These are phyloP conservation scores for Leccinum subspadiceum DNA, from an alignment of 1,284 basidiomycete species.

Conservation along the genomic window DNA sequence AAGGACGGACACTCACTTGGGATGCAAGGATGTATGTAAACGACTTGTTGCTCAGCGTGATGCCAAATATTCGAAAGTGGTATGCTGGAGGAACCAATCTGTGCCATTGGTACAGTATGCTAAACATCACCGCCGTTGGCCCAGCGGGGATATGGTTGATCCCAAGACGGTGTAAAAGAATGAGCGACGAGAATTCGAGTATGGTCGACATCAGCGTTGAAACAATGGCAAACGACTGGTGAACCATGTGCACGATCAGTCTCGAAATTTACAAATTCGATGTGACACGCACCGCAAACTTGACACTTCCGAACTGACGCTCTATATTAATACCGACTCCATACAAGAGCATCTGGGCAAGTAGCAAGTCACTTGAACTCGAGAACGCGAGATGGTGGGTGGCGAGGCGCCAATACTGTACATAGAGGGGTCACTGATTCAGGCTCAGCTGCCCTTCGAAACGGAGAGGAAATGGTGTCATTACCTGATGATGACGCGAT, in stretches of 20 bases:
- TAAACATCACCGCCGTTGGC: conserved; percentile 69
- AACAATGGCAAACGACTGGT: conserved; percentile 73
- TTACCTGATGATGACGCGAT: conserved; percentile 67
- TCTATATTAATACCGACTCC: conserved; percentile 75
- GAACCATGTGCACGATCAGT: conserved; percentile 3
- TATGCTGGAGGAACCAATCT: conserved; percentile 77
- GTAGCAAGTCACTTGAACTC: conserved; percentile 82
- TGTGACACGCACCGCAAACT: conserved; percentile 73
- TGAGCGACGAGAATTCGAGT: conserved; percentile 60
- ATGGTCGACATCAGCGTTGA: conserved; percentile 65
- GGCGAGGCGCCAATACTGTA: conserved; percentile 82
- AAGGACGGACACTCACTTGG: conserved; percentile 46
- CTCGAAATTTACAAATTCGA: neutral
- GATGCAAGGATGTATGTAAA: conserved; percentile 66
- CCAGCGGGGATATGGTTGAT: conserved; percentile 77
- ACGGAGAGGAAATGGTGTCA: conserved; percentile 1
- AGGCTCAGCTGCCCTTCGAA: conserved; percentile 22
- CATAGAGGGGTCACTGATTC: conserved; percentile 17
- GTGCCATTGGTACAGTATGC: conserved; percentile 78
- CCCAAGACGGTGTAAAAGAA: conserved; percentile 61
- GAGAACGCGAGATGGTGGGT: conserved; percentile 77
- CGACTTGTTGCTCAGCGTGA: conserved; percentile 75
- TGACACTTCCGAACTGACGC: conserved; percentile 81
- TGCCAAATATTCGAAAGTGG: conserved; percentile 70
- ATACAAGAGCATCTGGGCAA: conserved; percentile 76